Conservation (phyloP, 192 early-diverging fungal species). For the Bifiguratus adelaidae region DNA sequence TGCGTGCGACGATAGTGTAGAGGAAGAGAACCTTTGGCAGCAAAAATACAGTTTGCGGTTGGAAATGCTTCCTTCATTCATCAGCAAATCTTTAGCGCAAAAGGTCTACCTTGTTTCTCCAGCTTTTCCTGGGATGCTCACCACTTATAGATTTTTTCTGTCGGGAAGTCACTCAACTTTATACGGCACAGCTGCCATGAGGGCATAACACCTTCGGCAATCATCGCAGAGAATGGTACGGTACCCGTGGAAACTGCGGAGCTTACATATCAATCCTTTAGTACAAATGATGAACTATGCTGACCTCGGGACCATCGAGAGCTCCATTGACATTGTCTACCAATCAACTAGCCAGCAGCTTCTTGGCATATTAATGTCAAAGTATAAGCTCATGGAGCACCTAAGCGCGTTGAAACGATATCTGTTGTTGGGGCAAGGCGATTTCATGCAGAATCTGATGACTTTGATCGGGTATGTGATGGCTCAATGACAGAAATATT, state of each 20-base stretch:
- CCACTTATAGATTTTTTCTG: conserved; percentile 63
- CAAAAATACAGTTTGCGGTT: conserved; percentile 60
- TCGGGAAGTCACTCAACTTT: conserved; percentile 85
- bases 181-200: conserved; percentile 56
- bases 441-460: conserved; percentile 88
- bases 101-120: conserved; percentile 36
- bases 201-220: conserved; percentile 3
- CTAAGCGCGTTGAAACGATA: conserved; percentile 80
- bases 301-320: conserved; percentile 58
- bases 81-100: conserved; percentile 60
- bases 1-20: conserved; percentile 30
- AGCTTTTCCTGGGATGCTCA: too few species aligned
- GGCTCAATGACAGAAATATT: too few species aligned
- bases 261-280: not conserved
- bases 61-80: conserved; percentile 85
- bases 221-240: conserved; percentile 4
- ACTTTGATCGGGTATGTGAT: conserved; percentile 61
- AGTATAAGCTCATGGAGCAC: conserved; percentile 79
- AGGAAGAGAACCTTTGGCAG: conserved; percentile 74
- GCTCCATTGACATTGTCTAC: conserved; percentile 64
- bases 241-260: not conserved
- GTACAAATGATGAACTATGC: conserved; percentile 45
- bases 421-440: conserved; percentile 85
- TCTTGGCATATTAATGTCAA: conserved; percentile 63
- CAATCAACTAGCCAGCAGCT: conserved; percentile 61